Percentiles rank a stretch among this genome's conserved stretches.
These are phyloP conservation scores for Pichia sp. DNA, from an alignment of 1,139 yeast species.

Conservation along the genomic window DNA sequence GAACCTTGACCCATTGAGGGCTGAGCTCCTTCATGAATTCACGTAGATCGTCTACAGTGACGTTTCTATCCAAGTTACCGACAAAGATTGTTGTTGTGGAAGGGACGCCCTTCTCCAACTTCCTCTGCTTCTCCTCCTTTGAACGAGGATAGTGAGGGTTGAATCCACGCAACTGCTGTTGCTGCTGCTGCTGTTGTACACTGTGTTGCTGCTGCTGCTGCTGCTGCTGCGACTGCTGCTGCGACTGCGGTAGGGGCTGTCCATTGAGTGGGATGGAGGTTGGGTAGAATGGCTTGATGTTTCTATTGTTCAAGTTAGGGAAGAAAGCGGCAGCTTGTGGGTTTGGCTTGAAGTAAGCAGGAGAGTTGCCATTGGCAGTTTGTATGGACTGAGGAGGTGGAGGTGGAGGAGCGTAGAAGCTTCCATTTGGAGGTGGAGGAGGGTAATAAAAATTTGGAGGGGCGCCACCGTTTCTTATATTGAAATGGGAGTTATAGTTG, in stretches of 20 bases:
- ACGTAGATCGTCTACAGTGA: conserved; percentile 42
- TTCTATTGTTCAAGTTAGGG: conserved; percentile 5
- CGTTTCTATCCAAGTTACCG: conserved; percentile 52
- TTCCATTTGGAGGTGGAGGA: neutral
- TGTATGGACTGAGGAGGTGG: neutral
- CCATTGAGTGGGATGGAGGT: conserved; percentile 7
- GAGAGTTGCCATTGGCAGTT: neutral
- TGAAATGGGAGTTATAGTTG: conserved; percentile 2
- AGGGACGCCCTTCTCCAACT: conserved; percentile 47
- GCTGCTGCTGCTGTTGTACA: neutral
- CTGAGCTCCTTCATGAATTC: conserved; percentile 44
- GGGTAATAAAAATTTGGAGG: conserved; percentile 1
- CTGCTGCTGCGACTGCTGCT: neutral
- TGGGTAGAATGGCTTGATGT: conserved; percentile 15
- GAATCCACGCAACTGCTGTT: neutral
- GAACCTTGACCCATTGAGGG: conserved; percentile 57
- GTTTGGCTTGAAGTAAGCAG: conserved; percentile 6
- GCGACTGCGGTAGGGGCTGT: neutral
- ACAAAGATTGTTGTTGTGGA: conserved; percentile 55
- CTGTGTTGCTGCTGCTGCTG: neutral
- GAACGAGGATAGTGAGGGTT: conserved; percentile 13
- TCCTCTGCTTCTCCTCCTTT: conserved; percentile 28
- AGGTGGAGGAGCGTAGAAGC: neutral
- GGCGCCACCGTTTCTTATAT: conserved; percentile 6
- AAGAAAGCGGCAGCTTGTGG: conserved; percentile 4